These are phyloP conservation scores for Fulvia fulva DNA, from an alignment of 2,329 filamentous ascomycete species.

Conservation along the genomic window DNA sequence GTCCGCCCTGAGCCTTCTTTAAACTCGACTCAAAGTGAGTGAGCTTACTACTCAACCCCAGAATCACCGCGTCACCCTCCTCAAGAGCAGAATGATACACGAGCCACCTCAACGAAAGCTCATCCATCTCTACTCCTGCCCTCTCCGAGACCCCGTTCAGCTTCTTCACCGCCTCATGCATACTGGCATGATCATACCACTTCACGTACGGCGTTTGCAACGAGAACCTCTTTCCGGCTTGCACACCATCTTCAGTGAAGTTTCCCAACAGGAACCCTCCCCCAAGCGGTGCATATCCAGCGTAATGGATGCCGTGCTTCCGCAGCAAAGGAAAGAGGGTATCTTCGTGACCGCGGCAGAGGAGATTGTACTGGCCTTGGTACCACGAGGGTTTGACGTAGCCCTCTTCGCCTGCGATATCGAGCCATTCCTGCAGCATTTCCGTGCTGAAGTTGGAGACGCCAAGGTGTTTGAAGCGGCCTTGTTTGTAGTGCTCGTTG, in stretches of 20 bases:
- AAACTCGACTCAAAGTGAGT: conserved; percentile 21
- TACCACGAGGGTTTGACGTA: conserved; percentile 45
- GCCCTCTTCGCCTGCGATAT: conserved; percentile 41
- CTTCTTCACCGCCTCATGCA: conserved; percentile 40
- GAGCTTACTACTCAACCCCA: conserved; percentile 26
- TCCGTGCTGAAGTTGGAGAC: conserved; percentile 40
- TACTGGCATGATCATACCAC: conserved; percentile 38
- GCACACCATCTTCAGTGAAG: conserved; percentile 6
- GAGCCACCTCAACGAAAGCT: conserved; percentile 43
- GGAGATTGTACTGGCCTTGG: conserved; percentile 46
- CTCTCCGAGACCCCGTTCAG: conserved; percentile 33
- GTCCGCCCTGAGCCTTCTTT: conserved; percentile 16
- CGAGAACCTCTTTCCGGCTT: conserved; percentile 6
- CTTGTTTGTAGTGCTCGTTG: conserved; percentile 37
- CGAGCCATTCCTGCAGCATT: conserved; percentile 40
- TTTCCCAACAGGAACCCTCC: conserved; percentile 34
- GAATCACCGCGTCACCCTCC: conserved; percentile 34
- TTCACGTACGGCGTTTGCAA: conserved; percentile 25
- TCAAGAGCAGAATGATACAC: conserved; percentile 38
- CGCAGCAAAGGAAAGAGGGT: conserved; percentile 41
- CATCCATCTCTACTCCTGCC: conserved; percentile 37
- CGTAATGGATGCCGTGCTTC: conserved; percentile 39
- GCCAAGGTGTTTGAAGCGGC: conserved; percentile 44
- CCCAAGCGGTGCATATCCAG: conserved; percentile 33
- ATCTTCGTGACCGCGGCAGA: conserved; percentile 41